Evolutionary conservation across 139 green algal species (phyloP).

Genomic region (Coccomyxa sp.): DNA sequence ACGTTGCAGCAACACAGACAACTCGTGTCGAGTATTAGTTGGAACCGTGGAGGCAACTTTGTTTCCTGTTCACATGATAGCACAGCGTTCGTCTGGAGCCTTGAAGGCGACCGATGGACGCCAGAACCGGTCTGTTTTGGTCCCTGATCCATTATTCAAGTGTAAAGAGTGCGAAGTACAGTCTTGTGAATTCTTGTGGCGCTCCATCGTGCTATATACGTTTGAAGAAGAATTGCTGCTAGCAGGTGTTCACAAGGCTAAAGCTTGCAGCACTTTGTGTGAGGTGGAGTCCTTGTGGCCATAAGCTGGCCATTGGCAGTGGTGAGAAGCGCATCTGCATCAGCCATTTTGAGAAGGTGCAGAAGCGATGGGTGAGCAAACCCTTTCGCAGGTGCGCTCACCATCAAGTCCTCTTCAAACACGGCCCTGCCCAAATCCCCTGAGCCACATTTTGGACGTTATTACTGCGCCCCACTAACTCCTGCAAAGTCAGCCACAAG

Average conservation of each 20-base stretch:
- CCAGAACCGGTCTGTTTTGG: constrained; percentile 9
- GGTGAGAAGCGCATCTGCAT: constrained; percentile 15
- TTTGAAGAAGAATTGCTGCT: not conserved
- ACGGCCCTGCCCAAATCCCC: too few relatives aligned
- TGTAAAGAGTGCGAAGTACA: not conserved
- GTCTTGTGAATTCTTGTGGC: not conserved
- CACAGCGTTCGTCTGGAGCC: constrained; percentile 24
- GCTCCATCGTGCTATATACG: constrained; percentile 1
- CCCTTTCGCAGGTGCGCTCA: too few relatives aligned
- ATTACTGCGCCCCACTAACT: too few relatives aligned
- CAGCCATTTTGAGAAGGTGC: constrained; percentile 24
- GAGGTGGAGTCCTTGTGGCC: constrained; percentile 17
- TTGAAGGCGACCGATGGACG: constrained; percentile 4
- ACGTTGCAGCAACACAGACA: constrained; percentile 21
- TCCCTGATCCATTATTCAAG: not conserved
- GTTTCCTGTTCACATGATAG: constrained; percentile 30
- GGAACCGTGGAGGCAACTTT: constrained; percentile 10
- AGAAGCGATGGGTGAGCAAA: constrained; percentile 25
- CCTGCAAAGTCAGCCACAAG: not conserved
- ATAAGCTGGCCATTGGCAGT: constrained; percentile 23
- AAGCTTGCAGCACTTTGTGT: constrained; percentile 21
- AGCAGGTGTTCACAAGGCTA: constrained; percentile 16
- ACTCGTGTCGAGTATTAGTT: constrained; percentile 24
- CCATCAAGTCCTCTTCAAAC: too few relatives aligned
- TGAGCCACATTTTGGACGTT: not conserved